These are phyloP conservation scores for Panellus pusillus DNA, from an alignment of 768 basidiomycete genomes.

Conservation along the genomic window DNA sequence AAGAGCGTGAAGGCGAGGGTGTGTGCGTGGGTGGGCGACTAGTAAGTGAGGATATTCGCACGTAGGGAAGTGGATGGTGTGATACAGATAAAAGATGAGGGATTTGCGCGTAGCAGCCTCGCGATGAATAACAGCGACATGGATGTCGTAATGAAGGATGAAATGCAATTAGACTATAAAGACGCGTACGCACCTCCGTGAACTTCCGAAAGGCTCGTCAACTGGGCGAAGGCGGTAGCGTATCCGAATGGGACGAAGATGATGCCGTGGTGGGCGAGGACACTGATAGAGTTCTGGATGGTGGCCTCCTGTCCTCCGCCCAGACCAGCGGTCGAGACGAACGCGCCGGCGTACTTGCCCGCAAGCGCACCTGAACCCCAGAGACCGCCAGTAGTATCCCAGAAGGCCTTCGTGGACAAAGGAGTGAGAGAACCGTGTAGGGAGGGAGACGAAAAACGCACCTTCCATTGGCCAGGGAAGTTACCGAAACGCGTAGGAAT, in stretches of 20 bases:
- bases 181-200: constrained; percentile 53
- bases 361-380: constrained; percentile 60
- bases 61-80: no score
- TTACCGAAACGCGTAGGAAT: constrained; percentile 77
- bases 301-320: constrained; percentile 84
- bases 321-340: constrained; percentile 69
- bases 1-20: background rate
- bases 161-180: background rate
- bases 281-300: constrained; percentile 49
- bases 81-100: no score
- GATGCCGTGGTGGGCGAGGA: constrained; percentile 72
- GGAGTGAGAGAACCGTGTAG: background rate
- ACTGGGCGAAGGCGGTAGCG: constrained; percentile 41
- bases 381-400: constrained; percentile 70
- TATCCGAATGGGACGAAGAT: constrained; percentile 76
- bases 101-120: no score
- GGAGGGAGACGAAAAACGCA: constrained; percentile 6
- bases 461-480: constrained; percentile 72
- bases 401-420: constrained; percentile 53
- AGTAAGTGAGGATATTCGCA: no score
- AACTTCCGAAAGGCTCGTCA: constrained; percentile 44
- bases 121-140: no score
- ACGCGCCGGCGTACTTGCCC: constrained; percentile 76
- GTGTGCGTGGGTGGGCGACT: no score
- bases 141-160: background rate